Base-by-base conservation (phyloP, 2,329 filamentous ascomycete genomes). In the Trichoderma oligosporum region DNA sequence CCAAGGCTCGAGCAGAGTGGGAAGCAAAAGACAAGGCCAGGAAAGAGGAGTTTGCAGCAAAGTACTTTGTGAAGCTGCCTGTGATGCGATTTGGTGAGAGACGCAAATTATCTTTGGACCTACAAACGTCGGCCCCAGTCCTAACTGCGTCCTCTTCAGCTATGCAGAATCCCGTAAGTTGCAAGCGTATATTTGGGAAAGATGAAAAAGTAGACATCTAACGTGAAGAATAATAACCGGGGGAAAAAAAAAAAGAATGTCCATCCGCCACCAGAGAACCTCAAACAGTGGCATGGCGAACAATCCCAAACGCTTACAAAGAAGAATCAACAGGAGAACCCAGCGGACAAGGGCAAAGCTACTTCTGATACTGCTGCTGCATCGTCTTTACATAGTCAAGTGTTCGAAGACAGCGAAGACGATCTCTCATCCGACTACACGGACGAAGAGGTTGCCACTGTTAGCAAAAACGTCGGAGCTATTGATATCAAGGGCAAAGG, bases 11-110 rank as follows among this genome's bases (percentile, higher is more conserved):
- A 4, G 29, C 36, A 3, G 57, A 59, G 14, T 56, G 36, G 44
- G 45, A 60, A 9, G 53, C 45, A 25, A 44, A 52, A 39, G 52
- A 52, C 35, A 57, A 57, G 35, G 45, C 39, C 7, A 33, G n/a
- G n/a, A 46, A 52, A 16, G 54, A 49, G 7, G 44, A 46, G 18
- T 60, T 60, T 27, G 53, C 57, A 1, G 16, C 33, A 12, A 57
- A 18, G 41, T 60, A 57, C 7, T 60, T 60, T 14, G 47, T 9
- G 29, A 60, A 60, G 41, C 39, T 52, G 12, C 53, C 57, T 7
- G 27, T 56, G 22, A 51, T 51, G 27, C 22, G 41, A 16, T 45
- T 45, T 16, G 35, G 51, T 12, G 51, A 55, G 41, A 55, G 51
- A 11, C 41, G 39, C 31, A 11, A 45, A 41, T 46, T 41, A 12